Evolutionary conservation across 805 yeast genomes (phyloP), one percentile per base, ranked within the genome.

Genomic region (Yarrowia bubula): DNA sequence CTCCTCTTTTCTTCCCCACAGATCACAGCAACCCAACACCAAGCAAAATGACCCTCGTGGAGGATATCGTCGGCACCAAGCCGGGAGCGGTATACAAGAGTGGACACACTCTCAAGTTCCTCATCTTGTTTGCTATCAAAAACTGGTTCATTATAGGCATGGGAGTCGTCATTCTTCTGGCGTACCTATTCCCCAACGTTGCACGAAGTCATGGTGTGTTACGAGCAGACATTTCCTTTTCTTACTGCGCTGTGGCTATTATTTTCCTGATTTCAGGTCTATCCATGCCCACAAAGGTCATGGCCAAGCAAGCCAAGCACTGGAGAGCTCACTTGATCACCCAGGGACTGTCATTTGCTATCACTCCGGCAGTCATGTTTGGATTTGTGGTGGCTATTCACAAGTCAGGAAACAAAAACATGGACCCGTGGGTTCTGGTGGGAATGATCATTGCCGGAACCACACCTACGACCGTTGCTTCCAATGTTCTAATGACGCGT

Each of bases 401-500:
- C 68, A 79, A 78, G 8, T 84, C 95, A 0, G 68, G 82, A 66
- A 81, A 89, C 71, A 74, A 77, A 1, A 73, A 77, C 18, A 89
- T 91, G 43, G 87, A 86, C 69, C 81, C 83, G 35, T 90, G 93
- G 91, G 82, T 90, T 69, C 77, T 92, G 31, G 88, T 88, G 11
- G 97, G 97, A 0, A 75, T 92, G 66, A 83, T 92, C 17, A 88
- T 90, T 50, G 89, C 96, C 1, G 89, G 90, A 35, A 83, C 92
- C 8, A 89, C 96, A 74, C 97, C 97, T 35, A 92, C 97, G 6
- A 92, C 97, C 0, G 96, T 92, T 18, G 85, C 92, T 0, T 90
- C 96, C 2, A 92, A 92, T 73, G 97, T 92, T 35, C 91, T 92
- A 33, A 92, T 92, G 97, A 92, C 97, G 5, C 82, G 86, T 61